Evolutionary conservation across 2,329 filamentous ascomycete species (phyloP).

Genomic region (Aspergillus luchuensis): DNA sequence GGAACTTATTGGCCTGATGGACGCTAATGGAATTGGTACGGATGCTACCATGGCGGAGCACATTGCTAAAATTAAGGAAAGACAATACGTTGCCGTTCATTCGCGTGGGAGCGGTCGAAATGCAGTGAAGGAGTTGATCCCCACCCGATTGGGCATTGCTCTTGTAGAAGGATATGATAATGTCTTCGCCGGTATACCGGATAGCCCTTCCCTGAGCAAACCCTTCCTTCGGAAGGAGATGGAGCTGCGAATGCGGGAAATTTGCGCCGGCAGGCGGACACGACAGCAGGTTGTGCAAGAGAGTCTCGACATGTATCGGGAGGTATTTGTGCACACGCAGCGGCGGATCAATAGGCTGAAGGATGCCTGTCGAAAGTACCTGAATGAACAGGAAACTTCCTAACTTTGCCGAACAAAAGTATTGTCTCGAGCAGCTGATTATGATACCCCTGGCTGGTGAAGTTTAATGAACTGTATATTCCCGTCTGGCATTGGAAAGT

Average conservation of each 20-base stretch:
- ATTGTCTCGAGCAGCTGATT: neutral
- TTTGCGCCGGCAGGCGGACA: slow-evolving; percentile 82
- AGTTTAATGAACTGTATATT: neutral
- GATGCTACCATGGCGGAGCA: slow-evolving; percentile 99
- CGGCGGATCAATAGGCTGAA: slow-evolving; percentile 69
- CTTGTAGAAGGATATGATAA: slow-evolving; percentile 93
- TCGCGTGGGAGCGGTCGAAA: slow-evolving; percentile 52
- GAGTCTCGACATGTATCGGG: slow-evolving; percentile 82
- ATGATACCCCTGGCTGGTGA: slow-evolving; percentile 10
- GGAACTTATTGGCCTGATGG: slow-evolving; percentile 94
- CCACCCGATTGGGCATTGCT: slow-evolving; percentile 86
- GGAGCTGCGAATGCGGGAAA: slow-evolving; percentile 95
- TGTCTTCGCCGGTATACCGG: slow-evolving; percentile 78
- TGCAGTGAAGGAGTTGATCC: slow-evolving; percentile 80
- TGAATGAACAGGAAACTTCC: slow-evolving; percentile 43
- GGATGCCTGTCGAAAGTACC: slow-evolving; percentile 60
- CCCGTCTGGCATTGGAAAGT: neutral
- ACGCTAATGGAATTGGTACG: slow-evolving; percentile 96
- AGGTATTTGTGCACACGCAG: slow-evolving; percentile 80
- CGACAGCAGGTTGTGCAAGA: slow-evolving; percentile 75
- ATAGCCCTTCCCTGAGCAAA: slow-evolving; percentile 74
- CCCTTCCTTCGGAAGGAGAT: slow-evolving; percentile 97
- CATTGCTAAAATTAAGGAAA: slow-evolving; percentile 90
- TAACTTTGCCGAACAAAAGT: slow-evolving; percentile 11
- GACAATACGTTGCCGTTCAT: slow-evolving; percentile 78